Base-by-base conservation (phyloP, 768 basidiomycete species). In the Phaffia tasmanica region DNA sequence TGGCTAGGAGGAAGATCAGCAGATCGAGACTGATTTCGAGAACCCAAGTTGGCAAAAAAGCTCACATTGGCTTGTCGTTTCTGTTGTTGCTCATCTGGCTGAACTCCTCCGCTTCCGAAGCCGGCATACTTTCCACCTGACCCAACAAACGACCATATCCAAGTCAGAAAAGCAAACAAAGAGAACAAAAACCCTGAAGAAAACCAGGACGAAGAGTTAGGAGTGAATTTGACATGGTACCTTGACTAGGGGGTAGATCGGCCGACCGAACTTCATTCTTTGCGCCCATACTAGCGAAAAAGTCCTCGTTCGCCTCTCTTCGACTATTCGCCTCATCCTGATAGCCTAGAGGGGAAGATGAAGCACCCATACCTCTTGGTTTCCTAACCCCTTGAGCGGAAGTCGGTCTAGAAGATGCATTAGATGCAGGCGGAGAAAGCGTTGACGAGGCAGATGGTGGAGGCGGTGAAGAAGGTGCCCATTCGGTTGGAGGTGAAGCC, bases 211-310 rank as follows among this genome's bases (percentile, higher is more conserved):
- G 11, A 19, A 15, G 35, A 25, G 11, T 21, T 16, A 2, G 35
- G 19, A 46, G 21, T 42, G 50, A 51, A 32, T 29, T 21, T 15
- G 14, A 23, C 1, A 19, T 14, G 62, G 30, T 19, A 63, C 92
- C 94, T 78, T 95, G 92, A 5, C 87, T 89, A 15, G 94, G 94
- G 1, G 90, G 90, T 16, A 97, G 77, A 74, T 93, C 81, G 3
- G 80, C 83, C 11, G 89, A 82, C 30, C 94, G 83, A 59, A 74
- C 74, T 3, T 88, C 87, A 73, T 99, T 99, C n/a, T 81, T 78
- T 65, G 82, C 82, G 1, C 94, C 94, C 61, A 97, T 82, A 49
- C 77, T 77, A n/a, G 89, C 80, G 74, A 98, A 97, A 77, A 85
- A 97, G 48, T 80, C 75, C 74, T 97, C 92, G 75, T 99, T 94